Conservation (phyloP, 1,139 yeast genomes). For the Yamadazyma membranifaciens region DNA sequence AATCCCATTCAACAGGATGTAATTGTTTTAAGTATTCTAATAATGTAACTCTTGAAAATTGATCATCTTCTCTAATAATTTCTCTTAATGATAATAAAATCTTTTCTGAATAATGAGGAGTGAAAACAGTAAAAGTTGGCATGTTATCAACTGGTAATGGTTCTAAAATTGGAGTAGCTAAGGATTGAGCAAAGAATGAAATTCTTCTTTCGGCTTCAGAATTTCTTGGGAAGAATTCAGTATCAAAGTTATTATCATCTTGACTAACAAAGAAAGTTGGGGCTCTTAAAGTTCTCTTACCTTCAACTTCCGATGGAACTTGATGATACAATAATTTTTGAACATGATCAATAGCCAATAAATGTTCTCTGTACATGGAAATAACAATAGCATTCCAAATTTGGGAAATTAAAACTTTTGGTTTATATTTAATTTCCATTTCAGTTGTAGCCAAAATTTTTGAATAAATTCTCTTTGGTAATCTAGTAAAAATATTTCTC, state of each 20-base stretch:
- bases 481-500: constrained; percentile 96
- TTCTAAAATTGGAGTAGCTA: constrained; percentile 97
- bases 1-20: constrained; percentile 99
- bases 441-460: constrained; percentile 97
- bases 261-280: constrained; percentile 98
- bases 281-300: constrained; percentile 96
- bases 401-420: constrained; percentile 96
- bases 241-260: constrained; percentile 91
- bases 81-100: constrained; percentile 91
- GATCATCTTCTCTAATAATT: constrained; percentile 98
- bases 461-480: constrained; percentile 97
- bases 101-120: constrained; percentile 98
- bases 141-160: constrained; percentile 98
- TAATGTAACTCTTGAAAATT: constrained; percentile 93
- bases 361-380: constrained; percentile 97
- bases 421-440: constrained; percentile 98
- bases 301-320: constrained; percentile 96
- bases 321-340: constrained; percentile 96
- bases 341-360: constrained; percentile 96
- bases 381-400: constrained; percentile 98
- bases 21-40: constrained; percentile 95
- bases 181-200: constrained; percentile 96
- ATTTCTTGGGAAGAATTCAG: constrained; percentile 94
- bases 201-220: constrained; percentile 99
- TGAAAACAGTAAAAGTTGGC: constrained; percentile 98